A percentile compares a stretch with the other conserved stretches of the same genome.
Conservation (phyloP, 805 yeast genomes). For the Hanseniaspora occidentalis region DNA sequence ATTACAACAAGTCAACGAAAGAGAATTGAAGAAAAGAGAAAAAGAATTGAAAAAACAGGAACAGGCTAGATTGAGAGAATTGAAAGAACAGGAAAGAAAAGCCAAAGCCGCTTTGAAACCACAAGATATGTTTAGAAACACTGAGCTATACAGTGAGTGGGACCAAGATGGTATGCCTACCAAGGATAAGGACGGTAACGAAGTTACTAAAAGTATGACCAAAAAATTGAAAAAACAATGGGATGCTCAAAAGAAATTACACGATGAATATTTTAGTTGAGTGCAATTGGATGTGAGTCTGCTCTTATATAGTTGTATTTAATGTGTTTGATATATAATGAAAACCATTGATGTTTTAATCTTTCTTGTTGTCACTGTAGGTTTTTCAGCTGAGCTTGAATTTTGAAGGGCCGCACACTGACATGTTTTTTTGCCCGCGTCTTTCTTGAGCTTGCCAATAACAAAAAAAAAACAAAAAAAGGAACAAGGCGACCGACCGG, state of each 20-base stretch:
- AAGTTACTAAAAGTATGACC: conserved; percentile 68
- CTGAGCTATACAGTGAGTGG: conserved; percentile 53
- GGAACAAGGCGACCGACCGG: no score
- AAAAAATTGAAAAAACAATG: conserved; percentile 74
- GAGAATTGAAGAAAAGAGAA: conserved; percentile 39
- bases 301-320: neutral
- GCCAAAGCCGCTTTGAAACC: conserved; percentile 65
- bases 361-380: neutral
- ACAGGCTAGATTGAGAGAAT: conserved; percentile 41
- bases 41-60: conserved; percentile 43
- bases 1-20: conserved; percentile 41
- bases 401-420: neutral
- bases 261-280: conserved; percentile 43
- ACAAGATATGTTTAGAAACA: conserved; percentile 54
- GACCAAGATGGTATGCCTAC: conserved; percentile 80
- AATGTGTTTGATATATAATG: no score
- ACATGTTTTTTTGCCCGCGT: neutral
- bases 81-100: conserved; percentile 47
- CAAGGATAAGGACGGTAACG: conserved; percentile 65
- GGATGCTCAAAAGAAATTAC: conserved; percentile 71
- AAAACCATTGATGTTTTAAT: no score
- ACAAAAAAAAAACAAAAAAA: neutral
- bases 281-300: neutral
- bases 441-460: neutral
- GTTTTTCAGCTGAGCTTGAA: no score